These are phyloP conservation scores for Boletus sp. DNA, from an alignment of 768 basidiomycete genomes.

Conservation along the genomic window DNA sequence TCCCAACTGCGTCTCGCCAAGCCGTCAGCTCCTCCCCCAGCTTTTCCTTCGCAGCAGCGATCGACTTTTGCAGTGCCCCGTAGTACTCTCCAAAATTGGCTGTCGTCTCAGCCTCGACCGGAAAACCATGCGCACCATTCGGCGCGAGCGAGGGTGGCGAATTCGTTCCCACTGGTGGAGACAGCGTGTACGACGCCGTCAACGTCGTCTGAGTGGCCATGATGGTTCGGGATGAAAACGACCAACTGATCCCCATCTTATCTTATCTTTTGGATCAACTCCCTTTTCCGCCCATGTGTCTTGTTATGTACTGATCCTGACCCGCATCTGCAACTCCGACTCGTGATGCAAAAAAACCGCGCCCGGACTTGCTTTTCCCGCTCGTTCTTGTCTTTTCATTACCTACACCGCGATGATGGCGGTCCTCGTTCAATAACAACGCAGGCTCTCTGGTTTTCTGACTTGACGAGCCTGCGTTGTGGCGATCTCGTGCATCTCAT, in stretches of 20 bases:
- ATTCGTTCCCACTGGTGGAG: slow-evolving; percentile 18
- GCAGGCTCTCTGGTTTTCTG: slow-evolving; percentile 34
- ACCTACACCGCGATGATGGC: slow-evolving; percentile 38
- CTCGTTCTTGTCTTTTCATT: slow-evolving; percentile 1
- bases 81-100: slow-evolving; percentile 40
- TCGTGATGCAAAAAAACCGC: neutral
- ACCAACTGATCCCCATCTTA: neutral
- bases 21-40: slow-evolving; percentile 67
- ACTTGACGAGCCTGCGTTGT: slow-evolving; percentile 22
- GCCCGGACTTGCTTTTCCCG: neutral
- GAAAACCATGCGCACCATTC: slow-evolving; percentile 26
- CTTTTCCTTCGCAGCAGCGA: slow-evolving; percentile 49
- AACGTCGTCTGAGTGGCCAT: slow-evolving; percentile 17
- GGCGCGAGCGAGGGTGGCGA: slow-evolving; percentile 19
- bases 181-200: slow-evolving; percentile 21
- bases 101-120: slow-evolving; percentile 19
- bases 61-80: slow-evolving; percentile 41
- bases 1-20: slow-evolving; percentile 75
- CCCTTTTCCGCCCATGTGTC: neutral
- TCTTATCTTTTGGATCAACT: slow-evolving; percentile 20
- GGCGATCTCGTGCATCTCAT: neutral
- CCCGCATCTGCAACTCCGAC: slow-evolving; percentile 14
- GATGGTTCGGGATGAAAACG: neutral
- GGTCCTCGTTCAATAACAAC: slow-evolving; percentile 51
- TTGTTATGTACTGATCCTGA: neutral